Conservation (phyloP, 768 basidiomycete species). For the Rhizopogon rudus region DNA sequence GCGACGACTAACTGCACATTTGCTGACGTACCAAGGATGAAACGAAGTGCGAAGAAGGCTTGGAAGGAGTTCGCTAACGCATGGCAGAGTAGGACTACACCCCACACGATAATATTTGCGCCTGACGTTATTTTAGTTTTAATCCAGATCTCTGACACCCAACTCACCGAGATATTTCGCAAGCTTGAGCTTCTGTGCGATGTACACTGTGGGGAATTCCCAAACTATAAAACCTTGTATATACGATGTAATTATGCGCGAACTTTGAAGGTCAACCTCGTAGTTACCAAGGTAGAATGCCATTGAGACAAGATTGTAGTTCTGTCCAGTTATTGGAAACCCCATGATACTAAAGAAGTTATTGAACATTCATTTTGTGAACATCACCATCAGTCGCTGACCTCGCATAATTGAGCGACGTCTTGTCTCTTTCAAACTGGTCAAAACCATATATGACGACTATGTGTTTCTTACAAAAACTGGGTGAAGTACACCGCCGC, state of each 20-base stretch:
- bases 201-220: constrained; percentile 38
- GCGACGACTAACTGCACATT: not conserved
- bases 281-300: constrained; percentile 52
- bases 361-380: not conserved
- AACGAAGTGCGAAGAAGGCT: constrained; percentile 34
- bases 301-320: constrained; percentile 56
- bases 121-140: constrained; percentile 11
- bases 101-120: constrained; percentile 36
- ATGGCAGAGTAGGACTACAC: constrained; percentile 31
- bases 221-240: constrained; percentile 27
- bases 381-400: constrained; percentile 2
- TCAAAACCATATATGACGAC: not conserved
- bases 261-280: not conserved
- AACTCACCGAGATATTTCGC: constrained; percentile 33
- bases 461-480: constrained; percentile 20
- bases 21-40: constrained; percentile 27
- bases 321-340: constrained; percentile 24
- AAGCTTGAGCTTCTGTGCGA: constrained; percentile 31
- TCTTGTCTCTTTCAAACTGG: constrained; percentile 30
- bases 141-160: not conserved
- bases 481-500: constrained; percentile 39
- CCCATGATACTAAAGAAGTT: constrained; percentile 27
- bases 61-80: constrained; percentile 27
- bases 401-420: constrained; percentile 37
- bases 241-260: not conserved